Evolutionary conservation across 2,329 filamentous ascomycete species (phyloP).

Genomic region (Penicillium sp.): DNA sequence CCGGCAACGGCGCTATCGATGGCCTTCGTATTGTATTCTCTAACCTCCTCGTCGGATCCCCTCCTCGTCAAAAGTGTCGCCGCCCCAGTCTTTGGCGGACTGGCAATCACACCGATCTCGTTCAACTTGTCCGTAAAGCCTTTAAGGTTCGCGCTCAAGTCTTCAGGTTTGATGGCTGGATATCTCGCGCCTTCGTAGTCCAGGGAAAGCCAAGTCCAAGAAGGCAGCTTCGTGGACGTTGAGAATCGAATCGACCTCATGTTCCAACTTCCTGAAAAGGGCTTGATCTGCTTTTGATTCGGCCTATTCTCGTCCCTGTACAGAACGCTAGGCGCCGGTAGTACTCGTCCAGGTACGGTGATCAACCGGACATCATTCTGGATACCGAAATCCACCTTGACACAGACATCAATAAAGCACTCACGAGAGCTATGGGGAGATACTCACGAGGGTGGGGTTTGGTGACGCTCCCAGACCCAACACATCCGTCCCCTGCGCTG

Average conservation of each 20-base stretch:
- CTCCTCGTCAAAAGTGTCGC: too few species aligned
- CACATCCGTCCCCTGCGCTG: constrained; percentile 44
- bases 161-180: too few species aligned
- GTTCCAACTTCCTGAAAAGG: constrained; percentile 59
- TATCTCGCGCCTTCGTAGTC: too few species aligned
- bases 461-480: constrained; percentile 48
- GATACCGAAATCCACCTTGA: too few species aligned
- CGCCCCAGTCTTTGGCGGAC: too few species aligned
- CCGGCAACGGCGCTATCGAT: constrained; percentile 19
- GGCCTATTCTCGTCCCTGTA: constrained; percentile 43
- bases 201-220: constrained; percentile 27
- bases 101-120: too few species aligned
- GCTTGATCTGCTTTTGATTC: constrained; percentile 16
- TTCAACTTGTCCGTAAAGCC: too few species aligned
- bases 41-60: too few species aligned
- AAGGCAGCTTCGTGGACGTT: constrained; percentile 31
- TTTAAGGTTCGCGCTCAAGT: too few species aligned
- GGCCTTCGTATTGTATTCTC: too few species aligned
- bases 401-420: too few species aligned
- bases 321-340: constrained; percentile 51
- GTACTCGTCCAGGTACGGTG: constrained; percentile 62
- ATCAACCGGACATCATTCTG: too few species aligned
- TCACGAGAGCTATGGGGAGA: neutral
- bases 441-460: constrained; percentile 39
- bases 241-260: constrained; percentile 52